Evolutionary conservation across 306 rosid genomes (phyloP), one percentile per base, ranked within the genome.

Genomic region (Betula pendula): DNA sequence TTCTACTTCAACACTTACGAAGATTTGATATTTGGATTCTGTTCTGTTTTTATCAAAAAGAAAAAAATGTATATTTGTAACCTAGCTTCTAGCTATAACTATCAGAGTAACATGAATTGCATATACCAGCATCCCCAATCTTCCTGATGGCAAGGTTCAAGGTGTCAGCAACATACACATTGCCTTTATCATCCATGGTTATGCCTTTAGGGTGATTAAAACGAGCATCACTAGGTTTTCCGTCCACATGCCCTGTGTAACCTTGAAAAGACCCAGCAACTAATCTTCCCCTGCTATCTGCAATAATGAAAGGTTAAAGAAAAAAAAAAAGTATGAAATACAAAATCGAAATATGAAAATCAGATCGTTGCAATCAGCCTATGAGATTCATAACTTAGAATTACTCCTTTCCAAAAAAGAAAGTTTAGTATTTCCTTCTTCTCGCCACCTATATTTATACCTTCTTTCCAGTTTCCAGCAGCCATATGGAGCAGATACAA

Each of bases 181-280:
- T 95, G 81, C 99, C 99, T 75, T 89, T 88, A 86, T 95, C 97
- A 81, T 95, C 99, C 90, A 95, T 84, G 44, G 97, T 78, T 62
- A 92, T 84, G 66, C 97, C 99, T 84, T 87, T 89, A 63, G 99
- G 99, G 83, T 95, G 97, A 88, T 92, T 89, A 81, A 92, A 95
- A 79, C 96, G 97, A 52, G 97, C 94, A 58, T 95, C 99, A 35
- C 92, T 95, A 43, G 97, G 92, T 78, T 95, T 95, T 38, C 99
- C 99, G 79, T 95, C 99, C 33, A 88, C 91, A 80, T 95, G 97
- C 58, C 97, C 97, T 19, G 92, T 84, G 84, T 89, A 68, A 24
- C 99, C 99, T 84, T 92, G 97, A 85, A 95, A 95, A 68, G 99
- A 95, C n/a, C 97, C 97, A 48, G 99, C 99, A 71, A 95, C 96